A percentile compares a stretch with the other conserved stretches of the same genome.
Conservation (phyloP, 2,329 filamentous ascomycete genomes). For the Cercospora zeina region DNA sequence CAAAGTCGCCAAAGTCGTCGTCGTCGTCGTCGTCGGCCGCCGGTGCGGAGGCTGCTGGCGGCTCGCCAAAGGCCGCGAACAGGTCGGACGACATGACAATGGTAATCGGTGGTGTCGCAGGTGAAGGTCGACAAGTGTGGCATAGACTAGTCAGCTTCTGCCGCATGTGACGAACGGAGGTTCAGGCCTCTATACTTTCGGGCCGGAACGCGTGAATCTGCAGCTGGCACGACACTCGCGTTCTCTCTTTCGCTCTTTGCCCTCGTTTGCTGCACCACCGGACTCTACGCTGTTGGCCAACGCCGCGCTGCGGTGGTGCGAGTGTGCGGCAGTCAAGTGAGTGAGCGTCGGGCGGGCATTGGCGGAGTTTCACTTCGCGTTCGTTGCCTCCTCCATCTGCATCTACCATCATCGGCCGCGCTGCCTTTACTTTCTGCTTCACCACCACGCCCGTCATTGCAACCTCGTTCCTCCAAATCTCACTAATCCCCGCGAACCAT, state of each 20-base stretch:
- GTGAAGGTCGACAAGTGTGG: too few species aligned
- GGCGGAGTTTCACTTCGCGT: neutral
- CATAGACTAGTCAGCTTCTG: too few species aligned
- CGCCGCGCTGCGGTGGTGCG: neutral
- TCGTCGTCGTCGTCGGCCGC: slow-evolving; percentile 39
- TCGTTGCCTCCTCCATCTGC: neutral
- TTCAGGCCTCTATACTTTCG: too few species aligned
- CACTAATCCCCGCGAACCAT: neutral
- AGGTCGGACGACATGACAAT: slow-evolving; percentile 56
- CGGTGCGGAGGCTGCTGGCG: slow-evolving; percentile 7
- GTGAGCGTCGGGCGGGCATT: neutral
- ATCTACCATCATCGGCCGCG: neutral
- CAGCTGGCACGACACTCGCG: slow-evolving; percentile 1
- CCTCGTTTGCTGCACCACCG: neutral
- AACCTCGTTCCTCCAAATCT: neutral
- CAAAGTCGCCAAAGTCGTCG: slow-evolving; percentile 59
- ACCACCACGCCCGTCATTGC: neutral
- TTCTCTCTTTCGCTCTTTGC: neutral
- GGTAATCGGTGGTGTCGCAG: neutral
- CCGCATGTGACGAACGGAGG: neutral
- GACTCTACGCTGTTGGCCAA: neutral
- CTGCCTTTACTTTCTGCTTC: neutral
- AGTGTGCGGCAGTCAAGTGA: neutral
- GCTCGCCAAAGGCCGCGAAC: slow-evolving; percentile 52
- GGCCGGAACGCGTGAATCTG: neutral